Percentiles rank a stretch among this genome's conserved stretches.
Conservation (phyloP, 2,329 filamentous ascomycete species). For the Pseudogymnoascus sp. region DNA sequence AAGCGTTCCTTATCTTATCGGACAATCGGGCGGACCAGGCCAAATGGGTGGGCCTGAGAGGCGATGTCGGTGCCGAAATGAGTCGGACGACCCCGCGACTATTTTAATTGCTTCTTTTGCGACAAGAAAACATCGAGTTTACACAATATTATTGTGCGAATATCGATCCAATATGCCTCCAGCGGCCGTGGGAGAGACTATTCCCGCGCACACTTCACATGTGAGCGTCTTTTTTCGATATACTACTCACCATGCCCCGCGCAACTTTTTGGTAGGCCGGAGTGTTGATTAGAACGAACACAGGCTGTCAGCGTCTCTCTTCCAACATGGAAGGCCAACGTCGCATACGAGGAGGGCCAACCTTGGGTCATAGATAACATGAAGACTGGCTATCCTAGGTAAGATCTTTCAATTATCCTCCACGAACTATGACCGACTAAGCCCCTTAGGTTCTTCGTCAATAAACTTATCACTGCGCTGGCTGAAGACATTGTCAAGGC, state of each 20-base stretch:
- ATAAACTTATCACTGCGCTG: slow-evolving; percentile 71
- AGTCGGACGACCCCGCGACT: slow-evolving; percentile 6
- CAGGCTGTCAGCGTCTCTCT: slow-evolving; percentile 94
- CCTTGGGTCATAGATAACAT: slow-evolving; percentile 77
- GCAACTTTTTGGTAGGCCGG: slow-evolving; percentile 1
- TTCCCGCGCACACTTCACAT: slow-evolving; percentile 28
- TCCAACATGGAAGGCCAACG: slow-evolving; percentile 83
- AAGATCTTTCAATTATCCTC: slow-evolving; percentile 23
- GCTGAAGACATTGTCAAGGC: slow-evolving; percentile 57
- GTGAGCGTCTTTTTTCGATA: slow-evolving; percentile 20
- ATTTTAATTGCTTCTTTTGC: slow-evolving; percentile 8
- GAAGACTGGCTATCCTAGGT: slow-evolving; percentile 87
- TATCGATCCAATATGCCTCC: slow-evolving; percentile 21
- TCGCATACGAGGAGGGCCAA: slow-evolving; percentile 90
- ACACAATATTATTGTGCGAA: slow-evolving; percentile 5
- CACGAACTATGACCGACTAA: slow-evolving; percentile 10
- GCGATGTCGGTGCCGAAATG: slow-evolving; percentile 9
- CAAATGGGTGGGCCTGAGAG: not conserved
- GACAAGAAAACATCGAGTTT: not conserved
- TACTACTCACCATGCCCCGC: slow-evolving; percentile 13
- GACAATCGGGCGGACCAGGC: not conserved
- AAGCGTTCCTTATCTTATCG: slow-evolving; percentile 9
- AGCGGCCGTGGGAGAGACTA: slow-evolving; percentile 28
- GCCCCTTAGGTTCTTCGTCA: slow-evolving; percentile 71
- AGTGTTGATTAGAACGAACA: slow-evolving; percentile 3